phyloP scores from a whole-genome alignment of 108 stramenopile genomes.

The Halocafeteria seosinensis region DNA sequence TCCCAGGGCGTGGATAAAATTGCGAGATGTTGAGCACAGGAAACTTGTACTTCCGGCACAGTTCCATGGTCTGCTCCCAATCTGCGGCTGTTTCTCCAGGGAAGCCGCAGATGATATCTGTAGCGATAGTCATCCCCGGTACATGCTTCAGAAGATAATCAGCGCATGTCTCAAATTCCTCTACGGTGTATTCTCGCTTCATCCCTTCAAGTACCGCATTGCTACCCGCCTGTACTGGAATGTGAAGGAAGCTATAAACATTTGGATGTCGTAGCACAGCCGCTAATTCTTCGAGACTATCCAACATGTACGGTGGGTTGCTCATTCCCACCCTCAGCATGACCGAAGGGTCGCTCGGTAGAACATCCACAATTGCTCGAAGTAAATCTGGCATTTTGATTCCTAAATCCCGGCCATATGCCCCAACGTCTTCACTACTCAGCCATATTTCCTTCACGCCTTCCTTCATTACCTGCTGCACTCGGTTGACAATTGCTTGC shows the following conservation, averaged over 20 bases:
- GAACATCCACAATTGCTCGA: background rate
- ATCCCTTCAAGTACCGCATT: slow-evolving; percentile 65
- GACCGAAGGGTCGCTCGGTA: background rate
- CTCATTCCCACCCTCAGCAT: slow-evolving; percentile 36
- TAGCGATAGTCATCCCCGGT: slow-evolving; percentile 69
- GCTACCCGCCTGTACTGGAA: slow-evolving; percentile 86
- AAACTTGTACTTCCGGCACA: slow-evolving; percentile 63
- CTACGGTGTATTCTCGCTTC: slow-evolving; percentile 80
- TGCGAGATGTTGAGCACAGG: slow-evolving; percentile 31
- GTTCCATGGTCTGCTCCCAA: slow-evolving; percentile 60
- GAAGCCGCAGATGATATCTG: slow-evolving; percentile 92
- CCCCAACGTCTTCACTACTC: slow-evolving; percentile 32
- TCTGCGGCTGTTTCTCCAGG: slow-evolving; percentile 90
- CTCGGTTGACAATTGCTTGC: slow-evolving; percentile 17
- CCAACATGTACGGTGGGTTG: slow-evolving; percentile 36
- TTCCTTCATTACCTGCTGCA: slow-evolving; percentile 5
- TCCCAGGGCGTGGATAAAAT: slow-evolving; percentile 38
- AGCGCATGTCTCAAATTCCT: slow-evolving; percentile 70
- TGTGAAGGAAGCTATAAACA: slow-evolving; percentile 71
- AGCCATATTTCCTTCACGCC: slow-evolving; percentile 34
- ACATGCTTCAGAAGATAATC: slow-evolving; percentile 43
- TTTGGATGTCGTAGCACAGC: slow-evolving; percentile 70
- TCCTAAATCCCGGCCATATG: slow-evolving; percentile 28
- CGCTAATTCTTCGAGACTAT: slow-evolving; percentile 30
- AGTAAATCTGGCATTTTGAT: slow-evolving; percentile 9